These are phyloP conservation scores for Harrya chromipes DNA, from an alignment of 768 basidiomycete genomes.

Conservation along the genomic window DNA sequence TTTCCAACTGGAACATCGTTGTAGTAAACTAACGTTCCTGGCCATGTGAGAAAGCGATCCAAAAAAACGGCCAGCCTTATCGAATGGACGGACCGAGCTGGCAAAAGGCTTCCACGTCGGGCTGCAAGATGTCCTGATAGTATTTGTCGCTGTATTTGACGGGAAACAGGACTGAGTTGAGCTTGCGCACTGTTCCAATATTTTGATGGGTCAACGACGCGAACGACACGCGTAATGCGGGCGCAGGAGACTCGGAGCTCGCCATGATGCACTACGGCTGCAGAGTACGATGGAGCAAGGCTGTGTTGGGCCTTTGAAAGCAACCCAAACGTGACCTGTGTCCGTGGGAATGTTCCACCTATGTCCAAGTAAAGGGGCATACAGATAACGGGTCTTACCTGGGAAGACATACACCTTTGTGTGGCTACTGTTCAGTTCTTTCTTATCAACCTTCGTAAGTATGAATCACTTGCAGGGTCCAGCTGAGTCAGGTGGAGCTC, in stretches of 20 bases:
- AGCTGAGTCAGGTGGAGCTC: conserved; percentile 17
- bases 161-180: conserved; percentile 80
- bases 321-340: conserved; percentile 10
- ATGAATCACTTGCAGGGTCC: conserved; percentile 24
- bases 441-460: conserved; percentile 24
- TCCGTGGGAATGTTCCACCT: conserved; percentile 22
- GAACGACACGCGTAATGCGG: conserved; percentile 54
- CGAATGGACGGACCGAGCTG: conserved; percentile 67
- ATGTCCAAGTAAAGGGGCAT: conserved; percentile 1
- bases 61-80: conserved; percentile 8
- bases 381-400: conserved; percentile 11
- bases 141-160: conserved; percentile 88
- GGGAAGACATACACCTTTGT: conserved; percentile 13
- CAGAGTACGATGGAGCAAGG: conserved; percentile 1
- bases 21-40: conserved; percentile 67
- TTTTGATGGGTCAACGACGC: conserved; percentile 78
- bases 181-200: conserved; percentile 62
- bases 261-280: conserved; percentile 18
- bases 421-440: conserved; percentile 19
- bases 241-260: conserved; percentile 17
- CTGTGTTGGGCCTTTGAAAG: conserved; percentile 13
- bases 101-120: conserved; percentile 83
- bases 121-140: conserved; percentile 72
- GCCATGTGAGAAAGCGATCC: conserved; percentile 22
- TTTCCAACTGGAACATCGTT: conserved; percentile 92